Percentiles rank a stretch among this genome's conserved stretches.
These are phyloP conservation scores for Astrothelium subdiscretum DNA, from an alignment of 495 filamentous ascomycete genomes.

Conservation along the genomic window DNA sequence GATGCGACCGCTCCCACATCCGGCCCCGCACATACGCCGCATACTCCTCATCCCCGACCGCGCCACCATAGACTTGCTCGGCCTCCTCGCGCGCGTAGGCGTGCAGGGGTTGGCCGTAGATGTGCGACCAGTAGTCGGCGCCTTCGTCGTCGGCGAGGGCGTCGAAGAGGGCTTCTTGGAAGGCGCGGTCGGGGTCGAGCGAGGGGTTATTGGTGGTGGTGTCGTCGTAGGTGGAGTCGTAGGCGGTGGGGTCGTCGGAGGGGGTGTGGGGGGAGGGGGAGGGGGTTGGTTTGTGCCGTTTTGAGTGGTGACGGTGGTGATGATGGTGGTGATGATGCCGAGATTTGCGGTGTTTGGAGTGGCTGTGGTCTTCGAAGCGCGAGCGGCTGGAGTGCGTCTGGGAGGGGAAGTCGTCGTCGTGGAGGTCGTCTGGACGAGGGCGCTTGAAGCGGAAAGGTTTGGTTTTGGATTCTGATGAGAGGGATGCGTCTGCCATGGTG, in stretches of 20 bases:
- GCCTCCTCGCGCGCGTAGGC: slow-evolving; percentile 52
- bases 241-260: slow-evolving; percentile 16
- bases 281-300: not conserved
- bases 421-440: not conserved
- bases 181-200: slow-evolving; percentile 55
- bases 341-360: not conserved
- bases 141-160: slow-evolving; percentile 98
- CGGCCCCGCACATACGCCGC: slow-evolving; percentile 64
- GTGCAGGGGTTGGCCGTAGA: slow-evolving; percentile 89
- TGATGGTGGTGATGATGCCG: not conserved
- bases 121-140: slow-evolving; percentile 72
- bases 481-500: not conserved
- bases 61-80: slow-evolving; percentile 35
- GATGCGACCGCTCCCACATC: slow-evolving; percentile 88
- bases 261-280: not conserved
- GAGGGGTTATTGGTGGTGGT: not conserved
- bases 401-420: not conserved
- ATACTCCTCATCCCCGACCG: slow-evolving; percentile 87
- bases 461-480: not conserved
- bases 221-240: slow-evolving; percentile 27
- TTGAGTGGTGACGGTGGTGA: not conserved
- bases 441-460: slow-evolving; percentile 1
- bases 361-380: not conserved
- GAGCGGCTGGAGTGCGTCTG: not conserved
- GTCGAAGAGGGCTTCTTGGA: slow-evolving; percentile 94